These are phyloP conservation scores for Puccinellia tenuiflora DNA, from an alignment of 176 grass and related monocot genomes.

Conservation along the genomic window DNA sequence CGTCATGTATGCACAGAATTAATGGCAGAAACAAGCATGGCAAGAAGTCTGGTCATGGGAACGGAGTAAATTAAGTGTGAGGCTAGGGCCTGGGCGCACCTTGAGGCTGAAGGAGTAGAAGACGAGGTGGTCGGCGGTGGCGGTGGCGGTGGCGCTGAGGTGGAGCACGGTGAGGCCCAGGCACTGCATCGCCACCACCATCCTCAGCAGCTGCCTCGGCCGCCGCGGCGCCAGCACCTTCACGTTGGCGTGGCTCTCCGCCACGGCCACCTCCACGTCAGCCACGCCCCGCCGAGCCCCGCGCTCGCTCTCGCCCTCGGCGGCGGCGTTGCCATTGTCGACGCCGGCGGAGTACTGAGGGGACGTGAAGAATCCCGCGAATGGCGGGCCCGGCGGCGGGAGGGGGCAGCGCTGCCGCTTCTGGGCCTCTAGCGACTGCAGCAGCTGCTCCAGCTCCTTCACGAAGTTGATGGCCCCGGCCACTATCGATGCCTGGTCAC, in stretches of 20 bases:
- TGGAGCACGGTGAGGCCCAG: constrained; percentile 53
- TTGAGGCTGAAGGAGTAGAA: constrained; percentile 52
- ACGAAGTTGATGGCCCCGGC: constrained; percentile 89
- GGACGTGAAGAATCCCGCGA: constrained; percentile 68
- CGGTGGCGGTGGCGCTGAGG: constrained; percentile 46
- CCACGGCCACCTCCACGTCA: constrained; percentile 74
- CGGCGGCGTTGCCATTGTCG: not conserved
- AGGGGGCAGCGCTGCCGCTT: constrained; percentile 17
- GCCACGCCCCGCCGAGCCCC: constrained; percentile 21
- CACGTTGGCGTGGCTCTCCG: constrained; percentile 76
- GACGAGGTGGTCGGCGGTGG: constrained; percentile 24
- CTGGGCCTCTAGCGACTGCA: constrained; percentile 67
- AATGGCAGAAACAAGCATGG: not conserved
- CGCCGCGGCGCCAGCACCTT: constrained; percentile 55
- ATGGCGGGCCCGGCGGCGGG: constrained; percentile 1
- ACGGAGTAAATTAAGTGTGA: no score
- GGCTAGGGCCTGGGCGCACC: constrained; percentile 1
- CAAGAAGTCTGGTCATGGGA: not conserved
- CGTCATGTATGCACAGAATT: not conserved
- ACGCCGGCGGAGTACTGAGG: constrained; percentile 48
- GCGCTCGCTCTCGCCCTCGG: not conserved
- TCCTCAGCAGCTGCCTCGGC: constrained; percentile 66
- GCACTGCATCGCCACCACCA: constrained; percentile 42
- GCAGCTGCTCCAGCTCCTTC: constrained; percentile 85
- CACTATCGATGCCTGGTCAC: constrained; percentile 91